A percentile compares a stretch with the other conserved stretches of the same genome.
Evolutionary conservation across 441 rosid genomes (phyloP).

Genomic region (Erodium moschatum): DNA sequence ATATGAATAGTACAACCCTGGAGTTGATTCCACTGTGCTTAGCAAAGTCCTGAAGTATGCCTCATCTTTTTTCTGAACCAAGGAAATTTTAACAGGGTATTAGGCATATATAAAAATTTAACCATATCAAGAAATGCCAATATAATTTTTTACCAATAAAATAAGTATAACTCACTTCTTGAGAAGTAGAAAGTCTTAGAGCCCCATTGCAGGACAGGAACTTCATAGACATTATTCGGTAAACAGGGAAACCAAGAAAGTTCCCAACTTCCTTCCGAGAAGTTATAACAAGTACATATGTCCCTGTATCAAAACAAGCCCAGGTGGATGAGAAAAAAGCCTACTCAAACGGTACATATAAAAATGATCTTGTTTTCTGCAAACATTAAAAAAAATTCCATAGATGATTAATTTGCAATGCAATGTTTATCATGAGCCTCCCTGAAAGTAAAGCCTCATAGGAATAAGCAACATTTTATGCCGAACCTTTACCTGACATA

Average conservation of each 20-base stretch:
- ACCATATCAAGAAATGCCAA: slow-evolving; percentile 9
- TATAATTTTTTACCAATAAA: slow-evolving; percentile 6
- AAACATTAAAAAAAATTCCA: neutral
- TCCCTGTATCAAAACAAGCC: slow-evolving; percentile 36
- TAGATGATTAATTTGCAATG: neutral
- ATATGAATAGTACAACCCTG: slow-evolving; percentile 89
- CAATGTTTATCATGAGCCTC: slow-evolving; percentile 5
- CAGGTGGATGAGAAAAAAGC: slow-evolving; percentile 12
- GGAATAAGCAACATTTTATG: neutral
- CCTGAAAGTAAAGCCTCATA: neutral
- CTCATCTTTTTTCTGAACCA: slow-evolving; percentile 74
- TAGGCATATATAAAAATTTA: slow-evolving; percentile 15
- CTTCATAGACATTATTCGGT: slow-evolving; percentile 56
- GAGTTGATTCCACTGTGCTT: slow-evolving; percentile 64
- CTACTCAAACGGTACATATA: neutral
- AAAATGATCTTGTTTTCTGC: slow-evolving; percentile 11
- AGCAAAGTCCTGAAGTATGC: slow-evolving; percentile 64
- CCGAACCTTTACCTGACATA: neutral
- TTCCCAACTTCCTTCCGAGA: slow-evolving; percentile 60
- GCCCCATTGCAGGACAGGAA: slow-evolving; percentile 71
- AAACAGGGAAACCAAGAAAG: slow-evolving; percentile 68
- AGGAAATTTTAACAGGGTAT: slow-evolving; percentile 6
- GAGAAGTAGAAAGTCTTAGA: slow-evolving; percentile 50
- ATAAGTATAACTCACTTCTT: slow-evolving; percentile 51
- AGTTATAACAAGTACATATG: slow-evolving; percentile 66